These are phyloP conservation scores for Xylaria telfairii DNA, from an alignment of 495 filamentous ascomycete species.

Conservation along the genomic window DNA sequence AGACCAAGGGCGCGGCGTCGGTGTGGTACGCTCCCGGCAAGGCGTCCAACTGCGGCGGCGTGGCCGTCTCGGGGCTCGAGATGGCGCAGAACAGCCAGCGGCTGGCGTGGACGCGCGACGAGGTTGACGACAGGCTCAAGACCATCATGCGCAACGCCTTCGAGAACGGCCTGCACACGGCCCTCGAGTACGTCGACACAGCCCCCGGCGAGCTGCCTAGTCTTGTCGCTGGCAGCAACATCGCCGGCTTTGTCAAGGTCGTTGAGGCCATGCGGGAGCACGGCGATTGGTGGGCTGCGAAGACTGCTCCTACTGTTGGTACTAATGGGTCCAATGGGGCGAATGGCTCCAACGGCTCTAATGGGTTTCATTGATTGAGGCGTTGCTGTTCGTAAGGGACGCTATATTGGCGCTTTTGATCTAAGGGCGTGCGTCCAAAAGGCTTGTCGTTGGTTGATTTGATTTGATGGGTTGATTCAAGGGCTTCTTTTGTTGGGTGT, in stretches of 20 bases:
- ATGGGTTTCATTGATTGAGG: not conserved
- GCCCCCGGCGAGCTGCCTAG: conserved; percentile 84
- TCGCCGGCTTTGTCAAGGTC: conserved; percentile 97
- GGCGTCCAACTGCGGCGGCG: conserved; percentile 97
- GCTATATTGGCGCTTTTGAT: too few relatives aligned
- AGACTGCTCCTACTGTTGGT: not conserved
- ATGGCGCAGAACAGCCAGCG: conserved; percentile 98
- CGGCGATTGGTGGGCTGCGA: conserved; percentile 87
- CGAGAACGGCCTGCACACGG: conserved; percentile 87
- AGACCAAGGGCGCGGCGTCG: conserved; percentile 67
- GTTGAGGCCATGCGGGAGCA: conserved; percentile 93
- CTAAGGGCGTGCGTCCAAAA: too few relatives aligned
- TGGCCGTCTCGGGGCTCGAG: conserved; percentile 96
- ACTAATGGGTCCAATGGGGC: not conserved
- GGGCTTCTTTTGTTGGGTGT: conserved; percentile 1
- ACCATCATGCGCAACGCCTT: conserved; percentile 94
- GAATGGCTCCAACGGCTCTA: too few relatives aligned
- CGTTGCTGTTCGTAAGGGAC: not conserved
- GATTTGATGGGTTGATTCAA: too few relatives aligned
- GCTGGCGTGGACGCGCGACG: conserved; percentile 81
- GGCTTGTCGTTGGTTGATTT: not conserved
- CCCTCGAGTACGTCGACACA: conserved; percentile 81
- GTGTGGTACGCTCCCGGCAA: conserved; percentile 98
- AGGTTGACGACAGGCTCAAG: conserved; percentile 92
- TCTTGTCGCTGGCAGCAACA: conserved; percentile 91